phyloP scores from a whole-genome alignment of 192 early-diverging fungal species.

The Entomortierella beljakovae region DNA sequence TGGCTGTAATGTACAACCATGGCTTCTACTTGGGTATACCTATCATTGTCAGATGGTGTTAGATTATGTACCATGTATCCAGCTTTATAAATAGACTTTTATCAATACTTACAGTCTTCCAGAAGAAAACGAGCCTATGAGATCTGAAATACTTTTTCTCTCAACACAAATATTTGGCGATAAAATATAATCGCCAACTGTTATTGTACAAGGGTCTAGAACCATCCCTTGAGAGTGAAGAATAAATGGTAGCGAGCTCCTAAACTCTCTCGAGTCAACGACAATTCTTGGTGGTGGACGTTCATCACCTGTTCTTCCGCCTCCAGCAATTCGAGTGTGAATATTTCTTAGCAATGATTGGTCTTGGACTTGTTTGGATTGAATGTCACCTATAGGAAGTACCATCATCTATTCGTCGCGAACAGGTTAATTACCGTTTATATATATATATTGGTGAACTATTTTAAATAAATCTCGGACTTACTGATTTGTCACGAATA shows the following conservation, averaged over 20 bases:
- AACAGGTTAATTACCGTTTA: constrained; percentile 2
- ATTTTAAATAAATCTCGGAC: constrained; percentile 1
- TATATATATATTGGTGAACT: too few relatives aligned
- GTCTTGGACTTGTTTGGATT: constrained; percentile 35
- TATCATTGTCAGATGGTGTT: constrained; percentile 4
- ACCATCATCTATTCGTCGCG: constrained; percentile 72
- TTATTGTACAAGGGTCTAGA: constrained; percentile 85
- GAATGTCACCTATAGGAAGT: constrained; percentile 73
- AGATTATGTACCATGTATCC: background rate
- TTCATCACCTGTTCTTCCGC: constrained; percentile 41
- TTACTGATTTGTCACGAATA: constrained; percentile 87
- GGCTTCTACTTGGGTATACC: constrained; percentile 87
- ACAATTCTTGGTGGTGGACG: constrained; percentile 63
- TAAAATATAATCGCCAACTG: constrained; percentile 95
- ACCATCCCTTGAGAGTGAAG: constrained; percentile 82
- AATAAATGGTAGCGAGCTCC: constrained; percentile 88
- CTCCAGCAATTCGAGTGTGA: constrained; percentile 53
- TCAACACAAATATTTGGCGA: constrained; percentile 90
- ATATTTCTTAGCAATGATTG: constrained; percentile 49
- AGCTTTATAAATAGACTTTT: background rate
- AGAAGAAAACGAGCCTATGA: constrained; percentile 83
- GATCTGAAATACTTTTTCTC: constrained; percentile 91
- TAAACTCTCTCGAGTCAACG: constrained; percentile 94
- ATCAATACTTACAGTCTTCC: constrained; percentile 77
- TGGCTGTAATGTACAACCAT: constrained; percentile 87